Percentiles rank a stretch among this genome's conserved stretches.
These are phyloP conservation scores for Phytophthora podocarpi DNA, from an alignment of 352 stramenopile species.

Conservation along the genomic window DNA sequence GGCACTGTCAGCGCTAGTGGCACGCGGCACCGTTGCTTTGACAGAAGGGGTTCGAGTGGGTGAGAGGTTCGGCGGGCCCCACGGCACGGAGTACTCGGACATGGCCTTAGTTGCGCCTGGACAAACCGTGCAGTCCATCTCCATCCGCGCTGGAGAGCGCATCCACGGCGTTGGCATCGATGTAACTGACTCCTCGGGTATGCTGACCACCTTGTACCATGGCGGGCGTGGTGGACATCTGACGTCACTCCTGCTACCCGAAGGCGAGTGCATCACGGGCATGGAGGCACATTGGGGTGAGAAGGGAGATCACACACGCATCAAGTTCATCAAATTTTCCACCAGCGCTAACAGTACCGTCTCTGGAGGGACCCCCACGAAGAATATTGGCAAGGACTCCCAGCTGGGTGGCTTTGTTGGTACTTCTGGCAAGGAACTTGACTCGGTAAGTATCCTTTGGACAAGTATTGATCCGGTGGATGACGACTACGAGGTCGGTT, in stretches of 20 bases:
- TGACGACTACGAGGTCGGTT: no score
- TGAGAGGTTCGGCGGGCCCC: slow-evolving; percentile 10
- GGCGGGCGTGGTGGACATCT: slow-evolving; percentile 11
- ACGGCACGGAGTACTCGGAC: slow-evolving; percentile 17
- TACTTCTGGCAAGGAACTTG: neutral
- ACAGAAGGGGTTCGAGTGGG: neutral
- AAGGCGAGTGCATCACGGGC: slow-evolving; percentile 4
- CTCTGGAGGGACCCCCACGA: slow-evolving; percentile 2
- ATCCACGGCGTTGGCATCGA: slow-evolving; percentile 8
- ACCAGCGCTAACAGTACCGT: neutral
- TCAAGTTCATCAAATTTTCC: slow-evolving; percentile 20
- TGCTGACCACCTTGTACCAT: neutral
- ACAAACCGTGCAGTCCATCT: slow-evolving; percentile 12
- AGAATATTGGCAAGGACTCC: neutral
- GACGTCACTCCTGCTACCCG: neutral
- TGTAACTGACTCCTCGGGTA: neutral
- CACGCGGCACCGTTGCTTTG: neutral
- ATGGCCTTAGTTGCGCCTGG: neutral
- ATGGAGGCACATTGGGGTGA: slow-evolving; percentile 24
- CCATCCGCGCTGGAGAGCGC: slow-evolving; percentile 1
- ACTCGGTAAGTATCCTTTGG: slow-evolving; percentile 9
- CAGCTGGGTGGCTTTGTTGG: slow-evolving; percentile 11
- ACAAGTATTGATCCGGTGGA: slow-evolving; percentile 3
- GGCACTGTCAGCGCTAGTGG: neutral
- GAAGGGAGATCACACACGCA: no score